Percentiles rank a stretch among this genome's conserved stretches.
Evolutionary conservation across 768 basidiomycete genomes (phyloP).

Genomic region (Tulasnella sp.): DNA sequence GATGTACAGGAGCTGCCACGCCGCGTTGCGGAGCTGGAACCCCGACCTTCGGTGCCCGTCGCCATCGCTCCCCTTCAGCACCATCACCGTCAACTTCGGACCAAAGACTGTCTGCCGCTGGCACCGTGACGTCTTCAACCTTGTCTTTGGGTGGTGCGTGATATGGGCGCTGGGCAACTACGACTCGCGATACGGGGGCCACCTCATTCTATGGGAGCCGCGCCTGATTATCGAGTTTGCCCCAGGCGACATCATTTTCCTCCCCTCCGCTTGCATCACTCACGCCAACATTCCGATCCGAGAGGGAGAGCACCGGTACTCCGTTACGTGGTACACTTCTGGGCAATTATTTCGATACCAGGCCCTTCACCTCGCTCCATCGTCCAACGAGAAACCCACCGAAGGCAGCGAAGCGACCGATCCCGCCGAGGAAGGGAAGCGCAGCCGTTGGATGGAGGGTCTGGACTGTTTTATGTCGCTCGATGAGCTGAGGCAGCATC

Average conservation of each 20-base stretch:
- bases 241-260: not conserved
- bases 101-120: not conserved
- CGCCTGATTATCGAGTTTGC: not conserved
- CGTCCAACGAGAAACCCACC: no score
- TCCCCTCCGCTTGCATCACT: not conserved
- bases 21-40: no score
- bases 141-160: not conserved
- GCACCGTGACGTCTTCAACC: not conserved
- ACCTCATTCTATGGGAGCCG: not conserved
- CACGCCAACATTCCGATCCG: not conserved
- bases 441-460: not conserved
- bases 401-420: not conserved
- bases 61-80: not conserved
- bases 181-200: not conserved
- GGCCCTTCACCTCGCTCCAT: not conserved
- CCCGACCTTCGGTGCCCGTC: not conserved
- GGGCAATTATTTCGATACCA: not conserved
- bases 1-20: no score
- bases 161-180: not conserved
- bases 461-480: not conserved
- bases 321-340: not conserved
- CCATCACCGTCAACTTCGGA: not conserved
- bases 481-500: not conserved
- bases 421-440: not conserved
- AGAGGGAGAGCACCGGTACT: not conserved